phyloP scores from a whole-genome alignment of 2,329 filamentous ascomycete genomes.

The Gremmenia infestans region DNA sequence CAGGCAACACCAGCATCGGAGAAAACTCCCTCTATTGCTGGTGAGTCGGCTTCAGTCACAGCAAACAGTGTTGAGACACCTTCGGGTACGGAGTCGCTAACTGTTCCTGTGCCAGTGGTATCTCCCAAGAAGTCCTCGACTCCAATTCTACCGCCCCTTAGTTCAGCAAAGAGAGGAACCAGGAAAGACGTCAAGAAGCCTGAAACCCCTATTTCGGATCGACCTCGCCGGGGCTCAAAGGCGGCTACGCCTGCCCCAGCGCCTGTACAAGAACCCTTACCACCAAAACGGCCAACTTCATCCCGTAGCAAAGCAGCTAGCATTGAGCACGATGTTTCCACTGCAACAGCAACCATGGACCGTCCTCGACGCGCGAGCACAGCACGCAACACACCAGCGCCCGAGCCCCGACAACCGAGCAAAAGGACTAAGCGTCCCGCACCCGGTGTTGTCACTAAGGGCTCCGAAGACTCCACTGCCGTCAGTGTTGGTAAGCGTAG shows the following conservation, averaged over 20 bases:
- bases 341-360: slow-evolving; percentile 22
- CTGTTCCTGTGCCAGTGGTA: slow-evolving; percentile 10
- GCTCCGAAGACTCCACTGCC: slow-evolving; percentile 42
- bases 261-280: slow-evolving; percentile 16
- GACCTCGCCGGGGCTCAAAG: slow-evolving; percentile 7
- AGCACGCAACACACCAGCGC: slow-evolving; percentile 37
- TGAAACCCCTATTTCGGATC: slow-evolving; percentile 4
- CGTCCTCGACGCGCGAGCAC: slow-evolving; percentile 33
- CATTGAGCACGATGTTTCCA: slow-evolving; percentile 20
- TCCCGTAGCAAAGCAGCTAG: slow-evolving; percentile 31
- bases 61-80: slow-evolving; percentile 15
- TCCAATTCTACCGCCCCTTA: slow-evolving; percentile 30
- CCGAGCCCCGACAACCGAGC: slow-evolving; percentile 40
- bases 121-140: slow-evolving; percentile 32
- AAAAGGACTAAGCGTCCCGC: slow-evolving; percentile 65
- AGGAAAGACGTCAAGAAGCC: slow-evolving; percentile 25
- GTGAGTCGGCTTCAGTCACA: slow-evolving; percentile 17
- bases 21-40: slow-evolving; percentile 17
- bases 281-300: slow-evolving; percentile 27
- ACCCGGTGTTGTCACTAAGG: slow-evolving; percentile 59
- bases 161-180: slow-evolving; percentile 16
- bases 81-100: slow-evolving; percentile 7
- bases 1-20: slow-evolving; percentile 30
- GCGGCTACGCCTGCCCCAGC: background rate
- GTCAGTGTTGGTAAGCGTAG: slow-evolving; percentile 68